Conservation (phyloP, 2,329 filamentous ascomycete genomes). For the Harringtonia lauricola region DNA sequence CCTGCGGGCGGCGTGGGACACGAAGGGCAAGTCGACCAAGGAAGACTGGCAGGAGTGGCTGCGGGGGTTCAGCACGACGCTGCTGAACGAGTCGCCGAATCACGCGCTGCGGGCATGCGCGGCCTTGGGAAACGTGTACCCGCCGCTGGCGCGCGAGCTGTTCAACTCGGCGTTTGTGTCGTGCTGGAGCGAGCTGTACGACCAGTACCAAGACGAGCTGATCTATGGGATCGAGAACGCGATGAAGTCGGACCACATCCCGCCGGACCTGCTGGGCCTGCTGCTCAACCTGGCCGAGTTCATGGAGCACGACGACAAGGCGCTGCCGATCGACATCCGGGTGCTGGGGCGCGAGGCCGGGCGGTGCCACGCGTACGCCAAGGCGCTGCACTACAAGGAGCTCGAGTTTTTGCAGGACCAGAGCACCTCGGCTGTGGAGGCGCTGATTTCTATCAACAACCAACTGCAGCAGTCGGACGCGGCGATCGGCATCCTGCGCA, state of each 20-base stretch:
- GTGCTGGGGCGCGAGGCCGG: constrained; percentile 90
- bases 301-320: constrained; percentile 99
- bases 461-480: constrained; percentile 97
- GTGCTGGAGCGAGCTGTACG: constrained; percentile 96
- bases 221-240: constrained; percentile 93
- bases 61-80: constrained; percentile 86
- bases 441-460: constrained; percentile 98
- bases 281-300: constrained; percentile 95
- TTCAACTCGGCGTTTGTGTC: constrained; percentile 99
- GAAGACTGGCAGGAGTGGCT: constrained; percentile 99
- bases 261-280: constrained; percentile 87
- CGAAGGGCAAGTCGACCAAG: constrained; percentile 89
- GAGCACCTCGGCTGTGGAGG: constrained; percentile 89
- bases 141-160: constrained; percentile 80
- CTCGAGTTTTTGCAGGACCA: constrained; percentile 97
- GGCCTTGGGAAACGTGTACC: constrained; percentile 79
- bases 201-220: constrained; percentile 92
- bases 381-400: constrained; percentile 97
- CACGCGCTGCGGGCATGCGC: constrained; percentile 91
- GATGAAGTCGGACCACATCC: constrained; percentile 89
- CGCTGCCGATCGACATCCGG: constrained; percentile 91
- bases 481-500: constrained; percentile 92
- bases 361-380: constrained; percentile 95
- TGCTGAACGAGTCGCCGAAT: constrained; percentile 90
- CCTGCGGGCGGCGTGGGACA: constrained; percentile 94